Conservation (phyloP, 495 filamentous ascomycete species). For the Eremomyces bilateralis region DNA sequence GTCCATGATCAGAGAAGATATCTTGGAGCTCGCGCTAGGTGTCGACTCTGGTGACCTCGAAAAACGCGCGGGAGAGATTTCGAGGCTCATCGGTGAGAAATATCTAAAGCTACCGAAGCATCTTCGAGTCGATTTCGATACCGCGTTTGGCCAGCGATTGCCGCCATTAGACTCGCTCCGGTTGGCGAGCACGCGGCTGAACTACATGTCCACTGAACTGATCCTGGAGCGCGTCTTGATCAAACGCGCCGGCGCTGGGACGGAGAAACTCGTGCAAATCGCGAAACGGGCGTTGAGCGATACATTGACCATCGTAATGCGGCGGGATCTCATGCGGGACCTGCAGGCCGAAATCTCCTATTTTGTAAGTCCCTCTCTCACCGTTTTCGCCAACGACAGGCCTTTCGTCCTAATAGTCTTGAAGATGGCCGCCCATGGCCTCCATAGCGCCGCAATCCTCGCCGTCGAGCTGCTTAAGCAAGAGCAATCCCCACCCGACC, state of each 20-base stretch:
- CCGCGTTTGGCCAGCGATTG: conserved; percentile 4
- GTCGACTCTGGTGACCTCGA: conserved; percentile 23
- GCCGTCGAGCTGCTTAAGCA: conserved; percentile 39
- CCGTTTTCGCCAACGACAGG: neutral
- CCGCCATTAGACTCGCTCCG: conserved; percentile 8
- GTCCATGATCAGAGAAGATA: conserved; percentile 29
- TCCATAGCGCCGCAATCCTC: conserved; percentile 36
- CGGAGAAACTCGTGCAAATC: conserved; percentile 28
- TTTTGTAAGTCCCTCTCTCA: conserved; percentile 23
- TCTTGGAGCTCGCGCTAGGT: conserved; percentile 35
- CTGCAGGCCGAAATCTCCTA: conserved; percentile 32
- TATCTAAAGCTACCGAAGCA: conserved; percentile 6
- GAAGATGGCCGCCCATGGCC: conserved; percentile 19
- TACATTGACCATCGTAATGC: conserved; percentile 25
- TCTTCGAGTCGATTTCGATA: conserved; percentile 5
- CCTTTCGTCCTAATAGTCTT: neutral
- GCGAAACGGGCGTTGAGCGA: conserved; percentile 29
- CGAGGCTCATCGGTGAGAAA: conserved; percentile 1
- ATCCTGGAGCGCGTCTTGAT: conserved; percentile 34
- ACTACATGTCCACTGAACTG: conserved; percentile 35
- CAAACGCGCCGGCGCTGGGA: conserved; percentile 27
- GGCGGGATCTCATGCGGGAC: conserved; percentile 26
- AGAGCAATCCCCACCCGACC: conserved; percentile 22
- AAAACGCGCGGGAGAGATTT: conserved; percentile 24
- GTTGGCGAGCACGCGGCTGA: conserved; percentile 24